Evolutionary conservation across 2,329 filamentous ascomycete species (phyloP), one percentile per base, ranked within the genome.

Genomic region (Aureobasidium subglaciale): DNA sequence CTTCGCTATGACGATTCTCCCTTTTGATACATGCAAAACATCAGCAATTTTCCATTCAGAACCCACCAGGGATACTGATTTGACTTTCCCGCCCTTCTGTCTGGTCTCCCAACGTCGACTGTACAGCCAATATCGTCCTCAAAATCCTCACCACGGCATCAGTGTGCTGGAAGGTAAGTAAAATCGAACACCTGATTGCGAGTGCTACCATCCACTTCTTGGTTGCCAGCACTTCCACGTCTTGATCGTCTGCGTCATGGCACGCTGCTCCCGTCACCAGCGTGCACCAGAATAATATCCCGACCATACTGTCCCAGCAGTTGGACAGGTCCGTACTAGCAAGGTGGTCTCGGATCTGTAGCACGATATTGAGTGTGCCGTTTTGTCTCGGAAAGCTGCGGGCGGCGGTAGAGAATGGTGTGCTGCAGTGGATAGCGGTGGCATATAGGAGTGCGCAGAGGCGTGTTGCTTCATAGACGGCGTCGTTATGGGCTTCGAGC

Each of bases 301-400:
- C 68, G 2, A 64, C 61, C 53, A 69, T 60, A 27, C 63, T 59
- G n/a, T 62, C 62, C 68, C 67, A 70, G 58, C 63, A 66, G 22
- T 66, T 61, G 16, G 59, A 59, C 6, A 67, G 56, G 45, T 67
- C 62, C 4, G 67, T 67, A 2, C 59, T 45, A 18, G 57, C 49
- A 1, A 69, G 59, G 4, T 61, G 58, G 16, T 60, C 55, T 38
- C 63, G 60, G 48, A 69, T 63, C 15, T 25, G 37, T 24, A 38
- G 34, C 29, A 54, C 25, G n/a, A 54, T 35, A 15, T 16, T 20
- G 7, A 18, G 10, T 25, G 4, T 5, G 18, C 24, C 20, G 22
- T 27, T 5, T 22, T 42, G 37, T 16, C 29, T 20, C 3, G 48
- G 48, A 13, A 52, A 52, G 35, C 34, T 41, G 25, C 35, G 40